Base-by-base conservation (phyloP, 805 yeast species). In the Kazachstania africana region DNA sequence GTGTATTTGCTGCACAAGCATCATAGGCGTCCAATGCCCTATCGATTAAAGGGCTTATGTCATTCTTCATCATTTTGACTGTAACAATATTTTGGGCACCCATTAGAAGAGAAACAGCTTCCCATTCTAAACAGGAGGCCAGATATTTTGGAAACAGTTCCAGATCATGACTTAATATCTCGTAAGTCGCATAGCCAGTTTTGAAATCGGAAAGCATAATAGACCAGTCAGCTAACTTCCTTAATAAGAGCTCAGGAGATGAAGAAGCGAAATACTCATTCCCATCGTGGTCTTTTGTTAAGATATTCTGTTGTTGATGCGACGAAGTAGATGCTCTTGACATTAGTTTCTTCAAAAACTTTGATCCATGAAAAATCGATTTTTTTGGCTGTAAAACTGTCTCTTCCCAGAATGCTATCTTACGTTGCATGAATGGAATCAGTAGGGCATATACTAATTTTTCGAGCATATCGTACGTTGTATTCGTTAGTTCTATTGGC, bases 161-260 rank as follows among this genome's bases (percentile, higher is more conserved):
- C 42, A 77, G 77, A 50, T 87, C 95, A 45, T 79, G 78, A 37
- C 78, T 77, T 24, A 84, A 65, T 31, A 82, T 52, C 37, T 88
- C 97, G 51, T 88, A 88, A 1, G 84, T 79, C 1, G 80, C 63
- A 47, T 79, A 78, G 3, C 96, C 91, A 36, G 72, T 75, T 50
- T 77, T 76, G 63, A 79, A 88, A 59, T 91, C 95, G 23, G 85
- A 70, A n/a, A 87, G 57, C 75, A 91, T 82, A 46, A 88, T 74
- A 5, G 85, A 75, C 83, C 94, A 83, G 53, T 91, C 98, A 0
- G 94, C 97, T 17, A 88, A 60, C 48, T 80, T 78, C 31, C 97
- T 63, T 17, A 85, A 65, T 26, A 72, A 65, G 48, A 82, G 79
- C 44, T 84, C 95, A 1, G 76, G 67, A 0, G 84, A 63, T 3